These are phyloP conservation scores for Populus alba DNA, from an alignment of 345 rosid species.

Conservation along the genomic window DNA sequence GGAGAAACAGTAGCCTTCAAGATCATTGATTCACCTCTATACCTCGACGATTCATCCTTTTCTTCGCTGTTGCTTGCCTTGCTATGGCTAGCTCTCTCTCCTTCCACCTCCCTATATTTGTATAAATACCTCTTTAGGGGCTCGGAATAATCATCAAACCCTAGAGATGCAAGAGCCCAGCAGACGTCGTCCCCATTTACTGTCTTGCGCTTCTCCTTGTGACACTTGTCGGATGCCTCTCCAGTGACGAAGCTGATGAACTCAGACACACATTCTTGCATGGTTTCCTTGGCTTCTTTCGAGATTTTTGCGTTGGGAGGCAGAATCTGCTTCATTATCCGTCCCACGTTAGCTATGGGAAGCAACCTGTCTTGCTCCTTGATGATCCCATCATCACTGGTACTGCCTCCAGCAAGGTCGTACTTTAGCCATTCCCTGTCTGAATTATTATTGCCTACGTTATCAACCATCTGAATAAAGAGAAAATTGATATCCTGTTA, in stretches of 20 bases:
- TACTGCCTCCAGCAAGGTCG: slow-evolving; percentile 23
- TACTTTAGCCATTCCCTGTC: slow-evolving; percentile 18
- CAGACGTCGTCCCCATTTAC: slow-evolving; percentile 69
- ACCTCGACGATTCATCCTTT: neutral
- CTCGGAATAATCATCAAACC: slow-evolving; percentile 63
- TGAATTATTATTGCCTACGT: slow-evolving; percentile 9
- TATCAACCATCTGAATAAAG: slow-evolving; percentile 29
- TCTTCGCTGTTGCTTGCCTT: slow-evolving; percentile 26
- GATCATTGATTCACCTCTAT: neutral
- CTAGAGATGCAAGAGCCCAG: slow-evolving; percentile 68
- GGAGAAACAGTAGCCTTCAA: neutral
- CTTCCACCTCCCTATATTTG: slow-evolving; percentile 51
- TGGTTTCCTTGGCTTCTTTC: slow-evolving; percentile 71
- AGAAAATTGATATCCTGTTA: slow-evolving; percentile 22
- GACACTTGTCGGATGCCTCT: slow-evolving; percentile 68
- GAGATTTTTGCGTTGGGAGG: slow-evolving; percentile 70
- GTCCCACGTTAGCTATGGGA: slow-evolving; percentile 68
- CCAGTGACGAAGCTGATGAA: slow-evolving; percentile 73
- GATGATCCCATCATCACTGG: slow-evolving; percentile 38
- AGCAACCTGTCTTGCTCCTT: slow-evolving; percentile 70
- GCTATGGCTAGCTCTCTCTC: slow-evolving; percentile 47
- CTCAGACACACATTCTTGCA: slow-evolving; percentile 80
- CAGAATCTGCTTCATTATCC: slow-evolving; percentile 74
- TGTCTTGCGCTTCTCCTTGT: slow-evolving; percentile 71
- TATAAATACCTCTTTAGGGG: slow-evolving; percentile 49